These are phyloP conservation scores for Apostasia ramifera DNA, from an alignment of 106 monocot species.

Conservation along the genomic window DNA sequence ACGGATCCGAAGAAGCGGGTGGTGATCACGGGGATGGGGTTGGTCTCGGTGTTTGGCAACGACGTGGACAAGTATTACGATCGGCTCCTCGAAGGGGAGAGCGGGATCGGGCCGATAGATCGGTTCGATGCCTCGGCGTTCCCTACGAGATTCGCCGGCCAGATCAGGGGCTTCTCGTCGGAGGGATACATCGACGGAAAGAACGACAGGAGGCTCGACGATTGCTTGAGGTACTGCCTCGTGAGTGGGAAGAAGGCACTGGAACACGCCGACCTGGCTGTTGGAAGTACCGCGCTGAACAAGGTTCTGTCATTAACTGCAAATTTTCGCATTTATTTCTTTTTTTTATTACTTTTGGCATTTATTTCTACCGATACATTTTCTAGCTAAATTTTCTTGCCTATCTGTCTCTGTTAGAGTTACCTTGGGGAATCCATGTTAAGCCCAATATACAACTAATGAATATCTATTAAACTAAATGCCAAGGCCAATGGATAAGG, in stretches of 20 bases:
- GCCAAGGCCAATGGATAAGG: too few relatives aligned
- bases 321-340: too few relatives aligned
- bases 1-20: conserved; percentile 92
- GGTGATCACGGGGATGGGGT: conserved; percentile 93
- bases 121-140: conserved; percentile 86
- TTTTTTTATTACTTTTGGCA: too few relatives aligned
- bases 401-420: too few relatives aligned
- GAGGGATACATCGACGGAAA: conserved; percentile 92
- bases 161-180: conserved; percentile 74
- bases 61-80: conserved; percentile 87
- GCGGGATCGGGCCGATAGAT: conserved; percentile 81
- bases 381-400: too few relatives aligned
- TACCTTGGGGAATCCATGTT: too few relatives aligned
- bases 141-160: conserved; percentile 85
- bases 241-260: conserved; percentile 95
- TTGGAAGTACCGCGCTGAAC: conserved; percentile 23
- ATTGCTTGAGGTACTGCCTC: conserved; percentile 68
- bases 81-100: conserved; percentile 67
- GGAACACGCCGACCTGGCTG: conserved; percentile 48
- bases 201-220: conserved; percentile 76
- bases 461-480: too few relatives aligned
- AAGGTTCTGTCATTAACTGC: conserved; percentile 22
- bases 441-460: too few relatives aligned
- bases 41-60: conserved; percentile 93
- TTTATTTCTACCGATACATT: too few relatives aligned